phyloP scores from a whole-genome alignment of 768 basidiomycete species.

The Lentinula boryana region DNA sequence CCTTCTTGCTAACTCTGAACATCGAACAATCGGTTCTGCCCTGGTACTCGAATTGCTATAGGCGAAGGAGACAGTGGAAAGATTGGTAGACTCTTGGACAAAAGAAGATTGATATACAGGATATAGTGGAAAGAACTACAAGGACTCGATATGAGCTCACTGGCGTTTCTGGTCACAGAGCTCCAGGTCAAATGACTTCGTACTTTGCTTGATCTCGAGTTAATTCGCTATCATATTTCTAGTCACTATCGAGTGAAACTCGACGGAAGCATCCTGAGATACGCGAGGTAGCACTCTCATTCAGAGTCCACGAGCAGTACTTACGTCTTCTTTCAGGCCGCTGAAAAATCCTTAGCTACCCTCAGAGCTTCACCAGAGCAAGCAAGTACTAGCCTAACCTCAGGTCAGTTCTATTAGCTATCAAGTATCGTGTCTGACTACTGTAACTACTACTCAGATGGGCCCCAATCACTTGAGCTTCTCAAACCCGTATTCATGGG shows the following conservation, averaged over 20 bases:
- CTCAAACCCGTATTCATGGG: conserved; percentile 90
- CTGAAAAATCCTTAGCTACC: conserved; percentile 81
- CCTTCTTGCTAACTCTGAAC: too few relatives aligned
- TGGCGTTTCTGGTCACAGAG: conserved; percentile 68
- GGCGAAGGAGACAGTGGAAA: neutral
- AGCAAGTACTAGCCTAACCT: conserved; percentile 61
- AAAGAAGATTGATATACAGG: neutral
- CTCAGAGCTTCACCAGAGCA: conserved; percentile 80
- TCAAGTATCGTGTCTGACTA: neutral
- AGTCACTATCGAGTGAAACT: conserved; percentile 88
- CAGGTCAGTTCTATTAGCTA: conserved; percentile 38
- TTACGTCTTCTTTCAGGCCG: conserved; percentile 44
- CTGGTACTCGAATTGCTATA: neutral
- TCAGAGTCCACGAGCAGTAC: neutral
- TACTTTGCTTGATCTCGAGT: conserved; percentile 8
- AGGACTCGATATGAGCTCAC: conserved; percentile 51
- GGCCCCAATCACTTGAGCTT: conserved; percentile 74
- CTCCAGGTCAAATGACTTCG: conserved; percentile 45
- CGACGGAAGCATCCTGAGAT: conserved; percentile 88
- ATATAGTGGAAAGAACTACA: neutral
- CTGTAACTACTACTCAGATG: conserved; percentile 37
- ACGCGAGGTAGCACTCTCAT: conserved; percentile 60
- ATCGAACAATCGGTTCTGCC: neutral
- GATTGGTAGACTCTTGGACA: neutral
- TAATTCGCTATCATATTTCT: conserved; percentile 1